phyloP scores from a whole-genome alignment of 805 yeast species.

The Yamadazyma tumulicola region DNA sequence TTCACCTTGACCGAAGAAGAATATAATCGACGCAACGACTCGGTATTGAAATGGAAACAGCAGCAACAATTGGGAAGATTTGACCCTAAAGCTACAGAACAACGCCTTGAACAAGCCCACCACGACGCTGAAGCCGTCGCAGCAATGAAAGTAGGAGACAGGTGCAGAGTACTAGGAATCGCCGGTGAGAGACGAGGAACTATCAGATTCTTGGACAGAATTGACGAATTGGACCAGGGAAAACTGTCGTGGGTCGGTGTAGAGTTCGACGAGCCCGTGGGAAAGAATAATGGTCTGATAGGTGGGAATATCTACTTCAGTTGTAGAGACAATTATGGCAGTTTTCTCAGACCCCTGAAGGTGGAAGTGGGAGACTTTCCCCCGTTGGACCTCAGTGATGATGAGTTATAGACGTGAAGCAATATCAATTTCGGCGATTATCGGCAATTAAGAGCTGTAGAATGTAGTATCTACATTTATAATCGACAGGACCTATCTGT shows the following conservation, averaged over 20 bases:
- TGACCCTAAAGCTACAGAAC: slow-evolving; percentile 46
- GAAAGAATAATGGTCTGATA: slow-evolving; percentile 79
- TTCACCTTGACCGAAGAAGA: slow-evolving; percentile 50
- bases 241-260: slow-evolving; percentile 74
- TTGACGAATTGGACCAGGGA: slow-evolving; percentile 54
- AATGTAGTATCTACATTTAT: no score
- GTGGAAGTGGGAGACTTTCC: slow-evolving; percentile 72
- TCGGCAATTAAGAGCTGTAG: no score
- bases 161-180: slow-evolving; percentile 50
- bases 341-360: slow-evolving; percentile 67
- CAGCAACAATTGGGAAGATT: slow-evolving; percentile 68
- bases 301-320: slow-evolving; percentile 58
- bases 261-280: slow-evolving; percentile 80
- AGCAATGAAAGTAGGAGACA: slow-evolving; percentile 42
- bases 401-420: slow-evolving; percentile 5
- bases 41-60: slow-evolving; percentile 78
- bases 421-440: no score
- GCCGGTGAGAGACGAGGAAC: slow-evolving; percentile 62
- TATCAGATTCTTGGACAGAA: slow-evolving; percentile 66
- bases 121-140: slow-evolving; percentile 23
- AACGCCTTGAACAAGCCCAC: slow-evolving; percentile 25
- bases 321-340: slow-evolving; percentile 61
- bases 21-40: slow-evolving; percentile 55
- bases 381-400: slow-evolving; percentile 39
- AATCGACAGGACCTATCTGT: no score